These are phyloP conservation scores for Pterula multifida DNA, from an alignment of 1,284 basidiomycete species.

Conservation along the genomic window DNA sequence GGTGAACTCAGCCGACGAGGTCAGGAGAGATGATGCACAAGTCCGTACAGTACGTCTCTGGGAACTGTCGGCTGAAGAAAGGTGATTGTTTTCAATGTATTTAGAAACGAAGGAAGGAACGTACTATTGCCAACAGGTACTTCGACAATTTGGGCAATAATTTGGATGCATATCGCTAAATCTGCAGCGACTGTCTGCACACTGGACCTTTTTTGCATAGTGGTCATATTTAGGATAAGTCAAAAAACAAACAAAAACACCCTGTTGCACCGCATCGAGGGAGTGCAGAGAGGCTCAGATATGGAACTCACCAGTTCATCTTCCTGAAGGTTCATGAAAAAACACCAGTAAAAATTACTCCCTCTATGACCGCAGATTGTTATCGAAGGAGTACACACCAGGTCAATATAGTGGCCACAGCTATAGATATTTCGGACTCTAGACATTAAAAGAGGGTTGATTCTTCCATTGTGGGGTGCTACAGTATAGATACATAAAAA, in stretches of 20 bases:
- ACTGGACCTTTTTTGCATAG: constrained; percentile 47
- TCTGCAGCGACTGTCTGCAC: constrained; percentile 52
- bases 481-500: constrained; percentile 6
- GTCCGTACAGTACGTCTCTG: constrained; percentile 40
- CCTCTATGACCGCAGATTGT: background rate
- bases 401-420: constrained; percentile 43
- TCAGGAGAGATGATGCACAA: background rate
- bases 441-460: constrained; percentile 1
- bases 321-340: constrained; percentile 25
- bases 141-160: constrained; percentile 45
- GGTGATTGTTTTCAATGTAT: constrained; percentile 7
- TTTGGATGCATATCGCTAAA: constrained; percentile 54
- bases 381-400: constrained; percentile 28
- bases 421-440: constrained; percentile 47
- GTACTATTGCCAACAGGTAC: constrained; percentile 71
- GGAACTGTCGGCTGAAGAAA: constrained; percentile 48
- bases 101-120: constrained; percentile 13
- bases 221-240: background rate
- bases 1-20: background rate
- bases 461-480: constrained; percentile 2
- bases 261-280: too few relatives aligned
- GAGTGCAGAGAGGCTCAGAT: background rate
- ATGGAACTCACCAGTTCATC: constrained; percentile 37
- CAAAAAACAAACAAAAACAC: constrained; percentile 1
- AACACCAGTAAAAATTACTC: constrained; percentile 4